Base-by-base conservation (phyloP, 805 yeast species). In the Zygotorulaspora florentina region DNA sequence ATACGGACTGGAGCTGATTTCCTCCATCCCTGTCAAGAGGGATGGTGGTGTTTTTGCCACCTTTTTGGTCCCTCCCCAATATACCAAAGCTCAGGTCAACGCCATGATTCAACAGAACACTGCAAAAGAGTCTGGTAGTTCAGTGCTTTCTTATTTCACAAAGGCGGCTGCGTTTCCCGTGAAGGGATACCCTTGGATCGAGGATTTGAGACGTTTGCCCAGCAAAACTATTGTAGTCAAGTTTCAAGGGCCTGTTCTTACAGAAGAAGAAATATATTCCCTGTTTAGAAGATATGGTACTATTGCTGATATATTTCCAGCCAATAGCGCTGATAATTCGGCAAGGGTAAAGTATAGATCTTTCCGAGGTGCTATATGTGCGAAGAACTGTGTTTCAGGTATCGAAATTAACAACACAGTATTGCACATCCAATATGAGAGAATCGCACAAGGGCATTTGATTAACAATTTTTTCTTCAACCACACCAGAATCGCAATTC, bases 41-140 rank as follows among this genome's bases (percentile, higher is more conserved):
- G 99, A 93, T 59, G 96, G 97, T 42, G 98, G 98, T 37, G 96
- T 88, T 1, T 90, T 91, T 73, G 93, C 87, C 30, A 84, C 83
- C 53, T 84, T 84, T 56, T 65, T 70, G 26, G 77, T 86, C 25
- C 87, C 90, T 0, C 72, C 70, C 5, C 73, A 66, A 2, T 64
- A 64, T 44, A 67, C 75, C 4, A 67, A 75, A 4, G 73, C 76
- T 34, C 81, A 77, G 17, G 73, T 84, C 40, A 80, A 82, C 46
- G 58, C 72, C 2, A 64, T 67, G 50, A 71, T 87, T 23, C 76
- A 72, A 43, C 56, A 64, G 40, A 81, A 80, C 50, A 67, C 79
- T 3, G 54, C 67, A 35, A 50, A 59, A 53, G 58, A 72, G 62
- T 55, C 76, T 53, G 46, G 68, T 45, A 42, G 56, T 53, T 70